Base-by-base conservation (phyloP, 1,284 basidiomycete genomes). In the Inonotus obliquus region DNA sequence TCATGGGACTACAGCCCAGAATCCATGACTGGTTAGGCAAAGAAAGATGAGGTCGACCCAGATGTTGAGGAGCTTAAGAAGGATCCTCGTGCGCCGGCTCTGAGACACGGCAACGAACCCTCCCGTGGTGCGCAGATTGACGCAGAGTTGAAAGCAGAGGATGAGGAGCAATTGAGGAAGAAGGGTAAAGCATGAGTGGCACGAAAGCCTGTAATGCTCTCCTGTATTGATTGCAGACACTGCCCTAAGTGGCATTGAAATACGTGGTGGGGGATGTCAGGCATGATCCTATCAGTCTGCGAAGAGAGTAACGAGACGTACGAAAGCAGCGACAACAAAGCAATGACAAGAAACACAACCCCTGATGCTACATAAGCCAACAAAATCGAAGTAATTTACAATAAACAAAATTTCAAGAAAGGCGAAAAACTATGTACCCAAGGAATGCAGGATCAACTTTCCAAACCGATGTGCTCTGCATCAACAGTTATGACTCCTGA, bases 81-180 rank as follows among this genome's bases (percentile, higher is more conserved):
- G 5, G 76, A 82, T 61, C 80, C 80, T 13, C 68, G 77, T 41
- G 74, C 71, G 52, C 78, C 78, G 11, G 81, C 81, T 1, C 71
- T 67, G 6, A 69, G 72, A 25, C 80, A 87, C 63, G 83, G 84
- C 1, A 82, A 87, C 69, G 75, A 85, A 66, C 86, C 86, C 0
- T 81, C 80, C 0, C 74, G 77, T 44, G 85, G 86, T 1, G 85
- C 84, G 4, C 74, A 81, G 72, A 79, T 86, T 48, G 86, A 88
- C 68, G 80, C 81, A 14, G 74, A 85, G 69, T 73, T 88, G 53
- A 75, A 82, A 72, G 65, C 65, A 1, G 81, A 82, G 61, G 82
- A 86, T 38, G 75, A 79, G 64, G 78, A 78, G 65, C 65, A 73
- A 56, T 67, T 85, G 59, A 73, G 68, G 69, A 73, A 74, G 65